These are phyloP conservation scores for Thymus mandschuricus DNA, from an alignment of 257 asterid species.

Conservation along the genomic window DNA sequence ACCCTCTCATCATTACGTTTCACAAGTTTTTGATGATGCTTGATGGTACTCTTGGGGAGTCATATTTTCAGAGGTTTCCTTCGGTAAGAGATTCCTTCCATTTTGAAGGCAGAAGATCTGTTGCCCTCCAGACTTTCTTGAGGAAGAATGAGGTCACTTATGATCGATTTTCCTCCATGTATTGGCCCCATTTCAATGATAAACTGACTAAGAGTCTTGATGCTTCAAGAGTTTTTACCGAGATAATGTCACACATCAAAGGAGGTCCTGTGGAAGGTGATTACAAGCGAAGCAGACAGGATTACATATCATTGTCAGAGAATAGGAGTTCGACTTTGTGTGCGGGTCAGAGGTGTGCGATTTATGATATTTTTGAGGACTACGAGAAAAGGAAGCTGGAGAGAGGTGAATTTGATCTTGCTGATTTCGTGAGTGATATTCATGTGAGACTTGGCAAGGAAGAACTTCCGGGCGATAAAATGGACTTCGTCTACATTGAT, in stretches of 20 bases:
- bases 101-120: constrained; percentile 39
- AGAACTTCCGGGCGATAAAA: constrained; percentile 48
- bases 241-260: constrained; percentile 68
- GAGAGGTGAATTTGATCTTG: constrained; percentile 59
- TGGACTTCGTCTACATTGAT: constrained; percentile 74
- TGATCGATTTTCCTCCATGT: constrained; percentile 50
- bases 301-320: constrained; percentile 47
- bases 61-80: constrained; percentile 61
- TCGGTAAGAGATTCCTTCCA: constrained; percentile 25
- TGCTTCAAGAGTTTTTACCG: constrained; percentile 60
- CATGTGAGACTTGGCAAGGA: constrained; percentile 46
- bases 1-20: constrained; percentile 69
- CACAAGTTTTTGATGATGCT: constrained; percentile 74
- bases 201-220: constrained; percentile 52
- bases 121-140: constrained; percentile 49
- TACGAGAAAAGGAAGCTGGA: constrained; percentile 65
- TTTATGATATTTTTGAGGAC: constrained; percentile 55
- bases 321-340: constrained; percentile 47
- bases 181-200: constrained; percentile 63
- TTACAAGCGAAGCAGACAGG: constrained; percentile 42
- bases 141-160: constrained; percentile 65
- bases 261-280: constrained; percentile 49
- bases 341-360: constrained; percentile 37
- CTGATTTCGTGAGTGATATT: constrained; percentile 66
- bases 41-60: constrained; percentile 56